phyloP scores from a whole-genome alignment of 2,329 filamentous ascomycete species.

The Paracoccidioides brasiliensis region DNA sequence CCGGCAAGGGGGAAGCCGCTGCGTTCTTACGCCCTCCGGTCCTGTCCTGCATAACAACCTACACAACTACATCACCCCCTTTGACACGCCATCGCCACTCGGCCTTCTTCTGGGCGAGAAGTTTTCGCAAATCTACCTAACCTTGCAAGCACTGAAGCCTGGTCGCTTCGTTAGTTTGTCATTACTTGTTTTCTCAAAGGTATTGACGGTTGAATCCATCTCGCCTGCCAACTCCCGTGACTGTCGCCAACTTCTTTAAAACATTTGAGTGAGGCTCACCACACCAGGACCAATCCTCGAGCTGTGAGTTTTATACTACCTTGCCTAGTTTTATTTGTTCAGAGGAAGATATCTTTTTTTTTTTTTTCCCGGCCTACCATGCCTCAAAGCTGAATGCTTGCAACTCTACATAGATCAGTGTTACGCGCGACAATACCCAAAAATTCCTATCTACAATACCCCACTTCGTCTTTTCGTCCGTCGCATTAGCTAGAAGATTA shows the following conservation, averaged over 20 bases:
- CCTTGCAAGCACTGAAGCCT: slow-evolving; percentile 16
- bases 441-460: background rate
- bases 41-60: background rate
- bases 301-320: background rate
- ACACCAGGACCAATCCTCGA: no score
- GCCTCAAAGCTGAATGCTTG: background rate
- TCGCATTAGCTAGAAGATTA: background rate
- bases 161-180: slow-evolving; percentile 15
- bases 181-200: background rate
- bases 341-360: background rate
- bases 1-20: background rate
- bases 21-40: background rate
- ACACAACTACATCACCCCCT: background rate
- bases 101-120: background rate
- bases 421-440: background rate
- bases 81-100: background rate
- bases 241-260: no score
- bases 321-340: background rate
- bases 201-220: background rate
- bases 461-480: background rate
- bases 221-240: no score
- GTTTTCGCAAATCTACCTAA: background rate
- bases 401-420: background rate
- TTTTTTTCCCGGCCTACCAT: background rate
- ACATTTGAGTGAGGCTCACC: no score